Percentiles rank a stretch among this genome's conserved stretches.
phyloP scores from a whole-genome alignment of 345 rosid species.

The Lepidium africanum region DNA sequence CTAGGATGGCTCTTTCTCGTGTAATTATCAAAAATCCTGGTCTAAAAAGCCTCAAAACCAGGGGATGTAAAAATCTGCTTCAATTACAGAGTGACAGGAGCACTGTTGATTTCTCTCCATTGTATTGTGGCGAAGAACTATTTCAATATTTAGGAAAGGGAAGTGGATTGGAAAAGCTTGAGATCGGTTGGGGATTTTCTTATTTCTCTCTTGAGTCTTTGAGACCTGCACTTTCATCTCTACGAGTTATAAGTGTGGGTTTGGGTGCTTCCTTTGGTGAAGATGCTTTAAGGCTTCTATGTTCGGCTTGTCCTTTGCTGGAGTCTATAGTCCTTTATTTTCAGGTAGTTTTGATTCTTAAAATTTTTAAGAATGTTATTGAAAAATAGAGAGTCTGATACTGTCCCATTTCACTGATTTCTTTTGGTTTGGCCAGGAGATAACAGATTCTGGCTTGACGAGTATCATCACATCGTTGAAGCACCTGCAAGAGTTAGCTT shows the following conservation, averaged over 20 bases:
- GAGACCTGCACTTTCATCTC: conserved; percentile 44
- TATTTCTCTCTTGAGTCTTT: conserved; percentile 42
- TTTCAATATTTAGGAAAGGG: conserved; percentile 36
- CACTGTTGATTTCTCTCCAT: conserved; percentile 20
- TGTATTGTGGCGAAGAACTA: conserved; percentile 23
- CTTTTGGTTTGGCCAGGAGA: conserved; percentile 35
- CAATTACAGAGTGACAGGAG: conserved; percentile 22
- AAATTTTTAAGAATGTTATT: not conserved
- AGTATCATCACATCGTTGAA: conserved; percentile 38
- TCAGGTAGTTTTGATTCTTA: conserved; percentile 46
- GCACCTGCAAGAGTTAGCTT: conserved; percentile 42
- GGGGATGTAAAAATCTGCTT: conserved; percentile 57
- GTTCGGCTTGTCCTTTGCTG: conserved; percentile 54
- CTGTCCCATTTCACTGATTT: not conserved
- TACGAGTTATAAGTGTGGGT: conserved; percentile 50
- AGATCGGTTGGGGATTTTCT: conserved; percentile 74
- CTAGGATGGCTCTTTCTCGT: conserved; percentile 43
- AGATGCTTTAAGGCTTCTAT: conserved; percentile 40
- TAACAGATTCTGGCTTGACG: conserved; percentile 47
- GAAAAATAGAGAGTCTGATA: not conserved
- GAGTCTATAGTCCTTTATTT: conserved; percentile 53
- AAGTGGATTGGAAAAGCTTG: conserved; percentile 48
- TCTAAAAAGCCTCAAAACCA: conserved; percentile 55
- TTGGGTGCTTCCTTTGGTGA: conserved; percentile 72
- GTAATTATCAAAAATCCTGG: conserved; percentile 42